Percentiles rank a stretch among this genome's conserved stretches.
phyloP scores from a whole-genome alignment of 345 rosid species.

The Aquilaria yunnanensis region DNA sequence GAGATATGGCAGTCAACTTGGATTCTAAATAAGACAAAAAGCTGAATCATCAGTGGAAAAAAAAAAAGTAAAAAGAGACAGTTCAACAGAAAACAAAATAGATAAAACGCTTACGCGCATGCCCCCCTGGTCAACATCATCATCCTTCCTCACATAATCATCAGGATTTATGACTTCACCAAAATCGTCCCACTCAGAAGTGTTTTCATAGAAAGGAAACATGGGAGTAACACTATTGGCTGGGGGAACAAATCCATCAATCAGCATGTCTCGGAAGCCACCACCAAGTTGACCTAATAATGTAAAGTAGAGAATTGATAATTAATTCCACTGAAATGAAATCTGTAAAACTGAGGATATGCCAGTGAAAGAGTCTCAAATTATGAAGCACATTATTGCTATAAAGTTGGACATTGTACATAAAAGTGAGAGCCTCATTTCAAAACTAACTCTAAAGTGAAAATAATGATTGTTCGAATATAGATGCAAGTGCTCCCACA shows the following conservation, averaged over 20 bases:
- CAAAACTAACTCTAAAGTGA: not conserved
- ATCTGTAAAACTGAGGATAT: too few relatives aligned
- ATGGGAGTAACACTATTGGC: constrained; percentile 81
- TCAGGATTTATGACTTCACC: constrained; percentile 97
- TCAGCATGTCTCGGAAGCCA: constrained; percentile 63
- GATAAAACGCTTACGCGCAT: constrained; percentile 40
- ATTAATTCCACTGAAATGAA: too few relatives aligned
- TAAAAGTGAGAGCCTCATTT: too few relatives aligned
- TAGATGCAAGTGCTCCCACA: too few relatives aligned
- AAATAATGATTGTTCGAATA: too few relatives aligned
- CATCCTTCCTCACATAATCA: constrained; percentile 86
- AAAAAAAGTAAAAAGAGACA: not conserved
- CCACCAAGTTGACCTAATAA: constrained; percentile 52
- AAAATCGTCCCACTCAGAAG: constrained; percentile 92
- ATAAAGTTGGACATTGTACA: too few relatives aligned
- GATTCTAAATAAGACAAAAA: not conserved
- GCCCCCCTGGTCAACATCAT: constrained; percentile 66
- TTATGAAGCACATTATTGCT: too few relatives aligned
- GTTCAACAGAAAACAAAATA: constrained; percentile 8
- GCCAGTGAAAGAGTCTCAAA: too few relatives aligned
- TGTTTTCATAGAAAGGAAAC: constrained; percentile 84
- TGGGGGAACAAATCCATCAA: constrained; percentile 93
- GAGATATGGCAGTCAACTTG: too few relatives aligned
- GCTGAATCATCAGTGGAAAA: not conserved
- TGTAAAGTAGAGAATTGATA: constrained; percentile 14